Evolutionary conservation across 768 basidiomycete genomes (phyloP), one percentile per base, ranked within the genome.

Genomic region (Lepiota subincarnata): DNA sequence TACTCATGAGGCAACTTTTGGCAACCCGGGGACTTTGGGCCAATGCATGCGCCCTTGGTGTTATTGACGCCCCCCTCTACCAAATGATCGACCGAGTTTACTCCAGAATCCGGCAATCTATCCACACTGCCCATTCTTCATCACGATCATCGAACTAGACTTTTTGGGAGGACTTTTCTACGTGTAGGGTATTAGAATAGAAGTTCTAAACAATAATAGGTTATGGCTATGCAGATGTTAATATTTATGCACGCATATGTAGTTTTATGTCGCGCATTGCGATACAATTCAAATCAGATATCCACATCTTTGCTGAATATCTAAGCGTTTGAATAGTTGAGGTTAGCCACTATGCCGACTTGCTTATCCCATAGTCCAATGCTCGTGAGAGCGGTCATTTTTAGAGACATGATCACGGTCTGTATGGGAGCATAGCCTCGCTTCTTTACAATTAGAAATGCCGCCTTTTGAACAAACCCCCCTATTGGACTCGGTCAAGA

Each of bases 21-120:
- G 69, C 63, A 35, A 76, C 89, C 28, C 77, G 83, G 52, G 87
- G 84, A 5, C 66, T 90, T 26, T 92, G 88, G 86, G 74, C 78
- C 51, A 90, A 91, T 62, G 79, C 77, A 1, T 82, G 80, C 54
- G 78, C 79, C n/a, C 73, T 92, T 13, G 89, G 87, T 2, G 66
- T 90, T 2, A 78, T 76, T 48, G 84, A 89, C 57, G 58, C 60
- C 40, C 71, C 70, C 16, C 68, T 91, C 38, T 92, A 87, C 87
- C 74, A 77, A 16, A 75, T 76, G 20, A 75, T 92, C 54, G 85
- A 88, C 52, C 65, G 75, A 31, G 74, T 76, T 7, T 82, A 80
- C 79, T 77, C 73, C 47, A 61, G 70, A n/a, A 66, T 79, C 28
- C 57, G 81, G 56, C 59, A 47, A 2, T 74, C 79, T 14, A 66